phyloP scores from a whole-genome alignment of 768 basidiomycete species.

The Mycena leptocephala region DNA sequence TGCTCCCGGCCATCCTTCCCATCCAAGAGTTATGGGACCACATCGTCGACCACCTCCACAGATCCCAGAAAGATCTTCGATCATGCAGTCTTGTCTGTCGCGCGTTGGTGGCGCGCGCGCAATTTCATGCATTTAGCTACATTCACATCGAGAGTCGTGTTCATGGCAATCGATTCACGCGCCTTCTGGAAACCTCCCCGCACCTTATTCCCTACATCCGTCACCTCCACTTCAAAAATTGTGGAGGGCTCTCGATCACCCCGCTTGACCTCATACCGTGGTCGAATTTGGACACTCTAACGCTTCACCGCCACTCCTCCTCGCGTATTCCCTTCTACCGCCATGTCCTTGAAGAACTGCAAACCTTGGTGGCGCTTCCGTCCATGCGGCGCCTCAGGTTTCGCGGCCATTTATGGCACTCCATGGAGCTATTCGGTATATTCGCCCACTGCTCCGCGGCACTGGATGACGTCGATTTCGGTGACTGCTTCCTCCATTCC shows the following conservation, averaged over 20 bases:
- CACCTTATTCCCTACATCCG: neutral
- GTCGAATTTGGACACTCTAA: neutral
- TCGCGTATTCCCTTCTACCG: neutral
- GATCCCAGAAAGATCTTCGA: neutral
- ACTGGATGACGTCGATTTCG: neutral
- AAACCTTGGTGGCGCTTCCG: neutral
- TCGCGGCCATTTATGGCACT: neutral
- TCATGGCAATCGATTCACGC: neutral
- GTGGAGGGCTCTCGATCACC: neutral
- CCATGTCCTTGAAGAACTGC: neutral
- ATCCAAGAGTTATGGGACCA: slow-evolving; percentile 9
- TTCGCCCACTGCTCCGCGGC: neutral
- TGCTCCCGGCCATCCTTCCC: neutral
- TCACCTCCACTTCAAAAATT: neutral
- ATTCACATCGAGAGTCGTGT: neutral
- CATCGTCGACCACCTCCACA: neutral
- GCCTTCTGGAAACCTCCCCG: neutral
- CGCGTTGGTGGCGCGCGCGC: neutral
- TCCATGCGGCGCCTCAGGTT: neutral
- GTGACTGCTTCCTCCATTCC: neutral
- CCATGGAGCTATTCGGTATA: neutral
- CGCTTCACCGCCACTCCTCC: neutral
- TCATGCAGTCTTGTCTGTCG: slow-evolving; percentile 6
- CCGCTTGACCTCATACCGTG: neutral
- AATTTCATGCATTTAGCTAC: neutral